Percentiles rank a stretch among this genome's conserved stretches.
Conservation (phyloP, 164 flowering plant genomes). For the Brasenia schreberi region DNA sequence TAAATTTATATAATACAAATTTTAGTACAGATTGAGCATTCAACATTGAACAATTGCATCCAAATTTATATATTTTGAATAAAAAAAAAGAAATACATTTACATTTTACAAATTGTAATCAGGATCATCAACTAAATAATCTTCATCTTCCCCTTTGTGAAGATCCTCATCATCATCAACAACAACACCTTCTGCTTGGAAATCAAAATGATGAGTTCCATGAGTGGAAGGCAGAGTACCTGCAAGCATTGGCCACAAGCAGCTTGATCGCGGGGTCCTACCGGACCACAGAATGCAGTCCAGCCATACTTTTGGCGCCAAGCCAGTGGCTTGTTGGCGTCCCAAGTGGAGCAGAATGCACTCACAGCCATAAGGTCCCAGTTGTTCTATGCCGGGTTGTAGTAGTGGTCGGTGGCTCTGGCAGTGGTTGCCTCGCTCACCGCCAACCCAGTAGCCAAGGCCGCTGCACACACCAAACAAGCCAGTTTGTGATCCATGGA, state of each 20-base stretch:
- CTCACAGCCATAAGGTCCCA: constrained; percentile 32
- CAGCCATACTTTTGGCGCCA: constrained; percentile 34
- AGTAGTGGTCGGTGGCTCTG: constrained; percentile 32
- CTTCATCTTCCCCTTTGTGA: too few relatives aligned
- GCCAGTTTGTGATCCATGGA: too few relatives aligned
- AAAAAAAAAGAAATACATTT: too few relatives aligned
- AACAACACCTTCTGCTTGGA: too few relatives aligned
- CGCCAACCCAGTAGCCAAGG: neutral
- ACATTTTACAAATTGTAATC: too few relatives aligned
- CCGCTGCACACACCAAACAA: constrained; percentile 10
- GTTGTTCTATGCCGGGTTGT: constrained; percentile 24
- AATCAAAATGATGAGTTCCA: too few relatives aligned
- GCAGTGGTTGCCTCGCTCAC: constrained; percentile 18
- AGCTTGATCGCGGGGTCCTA: constrained; percentile 25
- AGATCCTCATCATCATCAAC: too few relatives aligned
- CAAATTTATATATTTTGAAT: too few relatives aligned
- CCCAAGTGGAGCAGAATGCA: constrained; percentile 40
- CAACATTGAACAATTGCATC: too few relatives aligned
- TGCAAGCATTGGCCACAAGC: constrained; percentile 31
- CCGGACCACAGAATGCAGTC: constrained; percentile 41
- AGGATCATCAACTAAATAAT: too few relatives aligned
- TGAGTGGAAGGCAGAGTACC: constrained; percentile 7
- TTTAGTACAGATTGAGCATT: too few relatives aligned
- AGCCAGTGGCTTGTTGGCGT: constrained; percentile 26
- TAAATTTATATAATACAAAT: too few relatives aligned